A percentile compares a stretch with the other conserved stretches of the same genome.
Evolutionary conservation across 2,329 filamentous ascomycete species (phyloP).

Genomic region (Talaromyces amestolkiae): DNA sequence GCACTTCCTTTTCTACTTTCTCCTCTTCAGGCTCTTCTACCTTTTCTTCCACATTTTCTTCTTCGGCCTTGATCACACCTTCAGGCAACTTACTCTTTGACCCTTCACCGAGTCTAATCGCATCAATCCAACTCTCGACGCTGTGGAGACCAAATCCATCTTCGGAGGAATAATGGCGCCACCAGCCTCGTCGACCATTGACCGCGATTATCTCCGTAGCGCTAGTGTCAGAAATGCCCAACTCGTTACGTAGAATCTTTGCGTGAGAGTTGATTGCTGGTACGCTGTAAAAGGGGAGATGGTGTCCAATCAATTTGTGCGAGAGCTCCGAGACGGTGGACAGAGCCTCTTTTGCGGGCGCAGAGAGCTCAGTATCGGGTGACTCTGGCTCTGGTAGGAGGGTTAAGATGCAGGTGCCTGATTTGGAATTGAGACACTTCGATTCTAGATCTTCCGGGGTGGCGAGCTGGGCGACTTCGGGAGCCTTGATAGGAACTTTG

Average conservation of each 20-base stretch:
- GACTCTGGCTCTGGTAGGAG: slow-evolving; percentile 60
- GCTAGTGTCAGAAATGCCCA: slow-evolving; percentile 57
- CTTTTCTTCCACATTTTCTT: slow-evolving; percentile 23
- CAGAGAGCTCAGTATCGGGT: slow-evolving; percentile 48
- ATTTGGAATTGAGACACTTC: slow-evolving; percentile 71
- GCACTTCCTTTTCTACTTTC: slow-evolving; percentile 12
- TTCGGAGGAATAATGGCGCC: slow-evolving; percentile 63
- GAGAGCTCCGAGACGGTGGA: slow-evolving; percentile 68
- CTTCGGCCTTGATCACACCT: slow-evolving; percentile 51
- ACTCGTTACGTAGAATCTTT: slow-evolving; percentile 55
- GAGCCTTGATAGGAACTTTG: slow-evolving; percentile 55
- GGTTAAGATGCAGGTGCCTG: slow-evolving; percentile 78
- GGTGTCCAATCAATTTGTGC: slow-evolving; percentile 65
- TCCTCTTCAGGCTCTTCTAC: slow-evolving; percentile 25
- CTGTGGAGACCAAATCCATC: slow-evolving; percentile 55
- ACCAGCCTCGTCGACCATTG: slow-evolving; percentile 85
- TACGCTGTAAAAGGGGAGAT: slow-evolving; percentile 80
- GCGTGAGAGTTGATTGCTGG: slow-evolving; percentile 61
- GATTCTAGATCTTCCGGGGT: slow-evolving; percentile 63
- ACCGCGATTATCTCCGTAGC: slow-evolving; percentile 70
- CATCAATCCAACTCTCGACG: slow-evolving; percentile 84
- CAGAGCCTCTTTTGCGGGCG: slow-evolving; percentile 53
- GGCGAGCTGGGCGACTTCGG: slow-evolving; percentile 65
- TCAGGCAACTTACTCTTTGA: slow-evolving; percentile 72
- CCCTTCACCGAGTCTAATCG: slow-evolving; percentile 85